These are phyloP conservation scores for Debaryomyces prosopidis DNA, from an alignment of 805 yeast species.

Conservation along the genomic window DNA sequence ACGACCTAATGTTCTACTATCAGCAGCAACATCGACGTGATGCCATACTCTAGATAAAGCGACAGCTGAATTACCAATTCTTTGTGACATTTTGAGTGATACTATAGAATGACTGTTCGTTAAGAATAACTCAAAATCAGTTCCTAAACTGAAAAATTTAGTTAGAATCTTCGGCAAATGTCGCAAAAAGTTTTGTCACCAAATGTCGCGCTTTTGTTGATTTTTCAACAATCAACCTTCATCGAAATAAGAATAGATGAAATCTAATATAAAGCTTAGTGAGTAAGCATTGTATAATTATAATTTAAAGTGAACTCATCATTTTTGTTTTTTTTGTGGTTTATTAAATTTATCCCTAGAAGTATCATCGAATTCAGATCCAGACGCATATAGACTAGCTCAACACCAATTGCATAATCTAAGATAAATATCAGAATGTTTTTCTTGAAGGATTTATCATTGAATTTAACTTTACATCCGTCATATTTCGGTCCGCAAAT, in stretches of 20 bases:
- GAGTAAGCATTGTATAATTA: not conserved
- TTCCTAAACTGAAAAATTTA: not conserved
- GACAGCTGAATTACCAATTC: constrained; percentile 53
- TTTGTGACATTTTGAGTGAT: constrained; percentile 27
- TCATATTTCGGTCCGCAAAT: constrained; percentile 97
- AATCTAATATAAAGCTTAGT: too few species aligned
- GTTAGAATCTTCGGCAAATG: not conserved
- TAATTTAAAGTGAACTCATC: not conserved
- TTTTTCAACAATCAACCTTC: not conserved
- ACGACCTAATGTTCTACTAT: constrained; percentile 85
- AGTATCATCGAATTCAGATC: not conserved
- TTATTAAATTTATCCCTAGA: not conserved
- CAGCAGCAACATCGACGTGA: constrained; percentile 87
- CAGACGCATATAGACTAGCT: not conserved
- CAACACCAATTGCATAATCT: not conserved
- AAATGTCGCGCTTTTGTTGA: not conserved
- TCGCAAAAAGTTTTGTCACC: not conserved
- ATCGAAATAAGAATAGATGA: too few species aligned
- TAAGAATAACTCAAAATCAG: not conserved
- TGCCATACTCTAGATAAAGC: constrained; percentile 93
- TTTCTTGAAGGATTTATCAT: constrained; percentile 78
- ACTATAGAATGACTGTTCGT: not conserved
- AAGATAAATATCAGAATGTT: constrained; percentile 28
- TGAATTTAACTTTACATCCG: constrained; percentile 92
- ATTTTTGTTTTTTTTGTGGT: not conserved